phyloP scores from a whole-genome alignment of 129 eudicot genomes.

The Erigeron canadensis region DNA sequence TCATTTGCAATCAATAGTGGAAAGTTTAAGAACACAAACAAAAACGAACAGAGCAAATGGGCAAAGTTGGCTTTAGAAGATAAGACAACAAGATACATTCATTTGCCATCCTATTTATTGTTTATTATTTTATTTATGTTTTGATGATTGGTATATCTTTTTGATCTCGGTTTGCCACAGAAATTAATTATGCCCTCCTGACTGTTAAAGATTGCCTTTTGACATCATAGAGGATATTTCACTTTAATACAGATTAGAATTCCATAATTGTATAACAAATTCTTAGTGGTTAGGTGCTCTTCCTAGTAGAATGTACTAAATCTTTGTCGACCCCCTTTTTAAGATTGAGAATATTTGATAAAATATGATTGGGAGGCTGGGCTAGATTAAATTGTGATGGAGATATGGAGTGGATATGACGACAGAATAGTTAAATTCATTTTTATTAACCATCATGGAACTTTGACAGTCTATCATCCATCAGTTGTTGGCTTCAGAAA shows the following conservation, averaged over 20 bases:
- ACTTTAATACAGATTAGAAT: constrained; percentile 25
- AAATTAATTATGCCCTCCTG: constrained; percentile 26
- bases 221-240: constrained; percentile 35
- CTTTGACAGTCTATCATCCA: not conserved
- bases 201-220: constrained; percentile 37
- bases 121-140: constrained; percentile 17
- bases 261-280: constrained; percentile 18
- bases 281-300: constrained; percentile 26
- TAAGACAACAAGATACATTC: constrained; percentile 34
- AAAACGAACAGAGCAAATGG: constrained; percentile 24
- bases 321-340: constrained; percentile 32
- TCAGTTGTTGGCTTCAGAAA: constrained; percentile 24
- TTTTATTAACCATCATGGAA: constrained; percentile 19
- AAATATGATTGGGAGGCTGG: constrained; percentile 25
- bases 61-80: constrained; percentile 29
- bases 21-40: constrained; percentile 24
- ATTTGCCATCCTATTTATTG: constrained; percentile 26
- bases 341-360: constrained; percentile 23
- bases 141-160: constrained; percentile 16
- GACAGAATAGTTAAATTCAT: constrained; percentile 1
- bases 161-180: constrained; percentile 40
- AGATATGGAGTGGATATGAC: constrained; percentile 25
- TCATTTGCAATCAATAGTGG: constrained; percentile 26
- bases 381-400: constrained; percentile 18
- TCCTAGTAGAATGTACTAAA: constrained; percentile 18